Base-by-base conservation (phyloP, 2,329 filamentous ascomycete genomes). In the Ciborinia camelliae region DNA sequence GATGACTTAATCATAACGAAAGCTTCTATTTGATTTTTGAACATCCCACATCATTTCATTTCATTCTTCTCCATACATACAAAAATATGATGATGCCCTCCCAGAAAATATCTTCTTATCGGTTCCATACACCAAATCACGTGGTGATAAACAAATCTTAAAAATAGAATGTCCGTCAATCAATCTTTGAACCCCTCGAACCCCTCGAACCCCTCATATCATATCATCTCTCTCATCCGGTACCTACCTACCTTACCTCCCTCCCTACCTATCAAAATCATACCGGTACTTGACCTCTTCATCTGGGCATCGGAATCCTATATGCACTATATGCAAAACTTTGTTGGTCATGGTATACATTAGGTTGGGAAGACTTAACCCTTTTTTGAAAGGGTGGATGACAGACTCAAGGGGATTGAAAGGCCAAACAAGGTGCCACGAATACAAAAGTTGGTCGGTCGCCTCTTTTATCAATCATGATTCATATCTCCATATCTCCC, bases 401-500 rank as follows among this genome's bases (percentile, higher is more conserved):
- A 20, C 28, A 35, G 55, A 26, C 41, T 35, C 8, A 23, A 43
- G 54, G 12, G 18, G 18, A 45, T 12, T 47, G 55, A 58, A 47
- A 58, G 55, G 55, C 20, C 55, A 28, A 47, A 47, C 28, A n/a
- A 47, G 8, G 41, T 58, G 55, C 55, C 55, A 58, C 55, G 55
- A 58, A 47, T 58, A 58, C 55, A 58, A 47, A 47, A 26, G 41
- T 47, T 58, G 26, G 12, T 57, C 39, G 26, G 32, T 39, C 39
- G 45, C 37, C 23, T 60, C 50, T 60, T 37, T 60, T 60, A 60
- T 50, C 57, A 57, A 45, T 32, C 39, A 60, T 50, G 43, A 57
- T 32, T 32, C 39, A 35, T 58, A 37, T 60, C 37, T 51, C n/a
- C 43, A 60, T 48, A 58, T 45, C n/a, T n/a, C 1, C n/a, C 45